phyloP scores from a whole-genome alignment of 2,329 filamentous ascomycete genomes.

The Aspergillus fijiensis region DNA sequence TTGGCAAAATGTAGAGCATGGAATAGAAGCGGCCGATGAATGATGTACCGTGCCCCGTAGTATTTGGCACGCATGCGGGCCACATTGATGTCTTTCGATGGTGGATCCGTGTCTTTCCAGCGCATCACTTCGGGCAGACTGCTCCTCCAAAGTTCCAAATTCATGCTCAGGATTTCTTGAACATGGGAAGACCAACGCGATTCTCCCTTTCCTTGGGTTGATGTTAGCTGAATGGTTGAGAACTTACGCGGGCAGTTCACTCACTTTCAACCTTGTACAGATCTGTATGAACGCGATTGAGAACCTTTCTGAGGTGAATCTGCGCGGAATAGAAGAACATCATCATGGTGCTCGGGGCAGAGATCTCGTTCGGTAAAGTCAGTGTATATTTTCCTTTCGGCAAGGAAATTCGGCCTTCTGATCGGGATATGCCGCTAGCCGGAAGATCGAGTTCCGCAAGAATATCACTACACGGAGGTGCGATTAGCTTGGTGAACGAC shows the following conservation, averaged over 20 bases:
- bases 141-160: conserved; percentile 56
- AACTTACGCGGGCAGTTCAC: conserved; percentile 1
- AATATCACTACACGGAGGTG: conserved; percentile 64
- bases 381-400: conserved; percentile 40
- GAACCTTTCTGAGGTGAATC: conserved; percentile 57
- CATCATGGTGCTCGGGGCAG: conserved; percentile 41
- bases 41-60: conserved; percentile 88
- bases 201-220: conserved; percentile 26
- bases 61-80: conserved; percentile 90
- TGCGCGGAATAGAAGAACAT: conserved; percentile 63
- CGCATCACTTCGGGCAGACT: conserved; percentile 53
- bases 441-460: conserved; percentile 77
- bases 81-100: conserved; percentile 72
- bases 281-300: conserved; percentile 57
- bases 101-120: conserved; percentile 68
- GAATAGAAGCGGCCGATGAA: conserved; percentile 74
- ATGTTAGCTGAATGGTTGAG: background rate
- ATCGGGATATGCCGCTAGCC: conserved; percentile 58
- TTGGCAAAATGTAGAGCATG: conserved; percentile 55
- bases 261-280: conserved; percentile 50
- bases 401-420: conserved; percentile 49
- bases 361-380: conserved; percentile 32
- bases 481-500: background rate
- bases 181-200: conserved; percentile 38
- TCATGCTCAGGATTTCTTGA: conserved; percentile 45